phyloP scores from a whole-genome alignment of 331 rosid species.

The Cydonia oblonga region DNA sequence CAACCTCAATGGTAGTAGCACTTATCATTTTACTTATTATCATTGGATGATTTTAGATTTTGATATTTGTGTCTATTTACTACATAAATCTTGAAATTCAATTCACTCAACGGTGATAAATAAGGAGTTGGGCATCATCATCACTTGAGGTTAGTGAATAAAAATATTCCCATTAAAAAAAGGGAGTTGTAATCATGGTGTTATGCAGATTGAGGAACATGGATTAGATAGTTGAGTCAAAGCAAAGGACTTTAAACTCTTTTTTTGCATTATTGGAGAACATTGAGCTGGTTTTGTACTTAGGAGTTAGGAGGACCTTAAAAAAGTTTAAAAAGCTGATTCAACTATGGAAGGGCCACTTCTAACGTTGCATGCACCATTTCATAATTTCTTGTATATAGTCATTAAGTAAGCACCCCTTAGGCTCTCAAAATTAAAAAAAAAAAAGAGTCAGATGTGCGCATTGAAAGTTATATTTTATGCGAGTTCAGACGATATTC shows the following conservation, averaged over 20 bases:
- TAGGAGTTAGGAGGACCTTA: slow-evolving; percentile 10
- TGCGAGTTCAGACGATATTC: too few species aligned
- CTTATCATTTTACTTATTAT: too few species aligned
- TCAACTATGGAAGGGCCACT: slow-evolving; percentile 39
- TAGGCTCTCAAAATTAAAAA: too few species aligned
- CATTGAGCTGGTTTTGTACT: slow-evolving; percentile 72
- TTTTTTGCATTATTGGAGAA: slow-evolving; percentile 59
- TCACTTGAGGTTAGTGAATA: too few species aligned
- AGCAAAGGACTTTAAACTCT: neutral
- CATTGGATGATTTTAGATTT: too few species aligned
- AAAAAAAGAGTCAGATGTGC: neutral
- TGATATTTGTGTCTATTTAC: too few species aligned
- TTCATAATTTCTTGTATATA: slow-evolving; percentile 14
- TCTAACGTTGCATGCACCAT: slow-evolving; percentile 32
- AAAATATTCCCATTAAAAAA: too few species aligned
- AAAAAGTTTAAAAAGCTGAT: slow-evolving; percentile 5
- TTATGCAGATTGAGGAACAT: slow-evolving; percentile 30
- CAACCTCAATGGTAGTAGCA: too few species aligned
- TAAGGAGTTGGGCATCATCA: too few species aligned
- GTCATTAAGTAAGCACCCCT: slow-evolving; percentile 28
- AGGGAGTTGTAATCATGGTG: slow-evolving; percentile 43
- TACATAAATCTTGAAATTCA: too few species aligned
- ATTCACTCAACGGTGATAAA: too few species aligned
- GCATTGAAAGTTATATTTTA: neutral
- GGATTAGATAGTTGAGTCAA: slow-evolving; percentile 34